phyloP scores from a whole-genome alignment of 768 basidiomycete genomes.

The Tylopilus intermedius region DNA sequence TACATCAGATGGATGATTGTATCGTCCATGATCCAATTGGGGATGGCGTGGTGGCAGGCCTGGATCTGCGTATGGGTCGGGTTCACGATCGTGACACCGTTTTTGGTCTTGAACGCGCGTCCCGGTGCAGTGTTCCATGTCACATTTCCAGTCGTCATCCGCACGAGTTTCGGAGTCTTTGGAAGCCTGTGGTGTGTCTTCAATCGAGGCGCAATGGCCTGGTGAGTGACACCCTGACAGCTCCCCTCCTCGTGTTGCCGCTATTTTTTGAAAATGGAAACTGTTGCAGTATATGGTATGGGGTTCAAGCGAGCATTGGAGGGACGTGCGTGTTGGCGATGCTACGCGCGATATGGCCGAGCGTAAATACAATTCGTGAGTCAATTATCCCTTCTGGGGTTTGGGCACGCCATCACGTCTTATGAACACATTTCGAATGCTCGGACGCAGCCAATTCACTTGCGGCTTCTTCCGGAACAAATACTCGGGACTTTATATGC shows the following conservation, averaged over 20 bases:
- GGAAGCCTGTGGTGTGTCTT: constrained; percentile 78
- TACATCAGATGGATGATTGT: constrained; percentile 70
- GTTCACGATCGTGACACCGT: constrained; percentile 55
- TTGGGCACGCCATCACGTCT: constrained; percentile 1
- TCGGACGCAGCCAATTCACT: constrained; percentile 55
- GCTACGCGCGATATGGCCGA: constrained; percentile 74
- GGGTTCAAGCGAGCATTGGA: constrained; percentile 79
- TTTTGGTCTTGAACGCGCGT: constrained; percentile 73
- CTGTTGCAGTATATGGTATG: constrained; percentile 60
- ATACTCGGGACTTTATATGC: constrained; percentile 67
- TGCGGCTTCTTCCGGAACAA: constrained; percentile 70
- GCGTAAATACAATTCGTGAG: constrained; percentile 60
- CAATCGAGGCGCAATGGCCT: constrained; percentile 68
- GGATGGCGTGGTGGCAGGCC: constrained; percentile 80
- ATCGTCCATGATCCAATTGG: constrained; percentile 67
- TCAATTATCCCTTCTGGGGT: constrained; percentile 11
- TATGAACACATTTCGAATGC: constrained; percentile 5
- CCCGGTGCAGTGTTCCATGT: constrained; percentile 75
- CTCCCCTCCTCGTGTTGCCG: constrained; percentile 13
- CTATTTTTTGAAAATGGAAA: constrained; percentile 8
- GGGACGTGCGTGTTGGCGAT: constrained; percentile 72
- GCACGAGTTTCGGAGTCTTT: constrained; percentile 75
- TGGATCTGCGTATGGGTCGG: constrained; percentile 76
- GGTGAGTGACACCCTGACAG: constrained; percentile 39
- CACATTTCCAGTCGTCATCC: constrained; percentile 70